These are phyloP conservation scores for Mrakia gelida DNA, from an alignment of 768 basidiomycete genomes.

Conservation along the genomic window DNA sequence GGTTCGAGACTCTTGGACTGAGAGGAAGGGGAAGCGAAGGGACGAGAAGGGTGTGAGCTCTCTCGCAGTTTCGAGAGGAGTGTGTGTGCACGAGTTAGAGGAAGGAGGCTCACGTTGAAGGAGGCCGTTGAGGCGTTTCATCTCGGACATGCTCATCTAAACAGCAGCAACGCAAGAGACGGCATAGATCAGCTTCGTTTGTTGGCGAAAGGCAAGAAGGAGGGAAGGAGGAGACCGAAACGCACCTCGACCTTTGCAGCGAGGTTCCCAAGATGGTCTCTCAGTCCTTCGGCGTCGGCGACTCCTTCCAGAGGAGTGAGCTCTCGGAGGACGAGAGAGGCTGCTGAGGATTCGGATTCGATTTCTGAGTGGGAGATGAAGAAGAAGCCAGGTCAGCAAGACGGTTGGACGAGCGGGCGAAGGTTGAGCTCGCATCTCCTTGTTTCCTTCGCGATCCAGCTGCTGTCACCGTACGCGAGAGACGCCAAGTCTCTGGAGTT, in stretches of 20 bases:
- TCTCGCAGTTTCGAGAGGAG: background rate
- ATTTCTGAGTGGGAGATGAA: background rate
- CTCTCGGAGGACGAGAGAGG: slow-evolving; percentile 54
- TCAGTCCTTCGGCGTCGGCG: slow-evolving; percentile 61
- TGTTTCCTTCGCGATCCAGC: too few species aligned
- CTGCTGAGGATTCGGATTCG: background rate
- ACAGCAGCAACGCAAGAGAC: background rate
- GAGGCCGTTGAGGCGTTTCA: slow-evolving; percentile 66
- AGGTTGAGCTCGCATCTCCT: too few species aligned
- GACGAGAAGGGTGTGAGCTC: background rate
- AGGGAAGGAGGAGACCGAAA: background rate
- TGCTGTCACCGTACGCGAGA: too few species aligned
- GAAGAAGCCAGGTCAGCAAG: background rate
- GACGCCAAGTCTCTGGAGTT: too few species aligned
- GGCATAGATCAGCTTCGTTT: background rate
- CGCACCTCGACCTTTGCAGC: slow-evolving; percentile 67
- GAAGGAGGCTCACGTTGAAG: slow-evolving; percentile 57
- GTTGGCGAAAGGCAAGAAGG: background rate
- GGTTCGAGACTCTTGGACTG: slow-evolving; percentile 78
- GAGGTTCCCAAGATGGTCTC: slow-evolving; percentile 66
- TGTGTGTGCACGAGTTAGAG: too few species aligned
- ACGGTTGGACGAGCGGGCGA: background rate
- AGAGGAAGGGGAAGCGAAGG: background rate
- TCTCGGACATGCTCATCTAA: slow-evolving; percentile 70
- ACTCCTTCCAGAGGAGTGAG: slow-evolving; percentile 66